phyloP scores from a whole-genome alignment of 805 yeast species.

The Nakazawaea pomicola region DNA sequence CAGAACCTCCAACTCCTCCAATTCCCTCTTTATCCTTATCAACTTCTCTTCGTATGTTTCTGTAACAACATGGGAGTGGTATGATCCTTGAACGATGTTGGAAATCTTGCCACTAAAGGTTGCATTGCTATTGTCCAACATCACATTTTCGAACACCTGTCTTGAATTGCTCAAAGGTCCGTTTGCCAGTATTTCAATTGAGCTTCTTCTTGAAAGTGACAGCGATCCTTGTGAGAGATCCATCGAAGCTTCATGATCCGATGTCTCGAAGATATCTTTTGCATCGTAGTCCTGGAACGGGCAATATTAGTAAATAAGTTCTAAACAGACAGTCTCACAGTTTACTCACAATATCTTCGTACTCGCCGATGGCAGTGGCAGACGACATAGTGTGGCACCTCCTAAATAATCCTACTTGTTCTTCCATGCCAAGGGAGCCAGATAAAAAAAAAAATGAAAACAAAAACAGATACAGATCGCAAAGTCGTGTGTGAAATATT shows the following conservation, averaged over 20 bases:
- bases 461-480: not conserved
- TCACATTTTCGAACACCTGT: constrained; percentile 9
- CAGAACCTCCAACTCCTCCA: constrained; percentile 9
- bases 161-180: not conserved
- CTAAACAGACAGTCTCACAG: no score
- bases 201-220: constrained; percentile 3
- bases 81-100: not conserved
- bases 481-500: no score
- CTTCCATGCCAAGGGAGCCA: no score
- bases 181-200: constrained; percentile 7
- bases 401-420: no score
- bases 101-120: constrained; percentile 9
- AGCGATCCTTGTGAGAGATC: not conserved
- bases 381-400: no score
- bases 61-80: not conserved
- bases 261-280: constrained; percentile 13
- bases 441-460: no score
- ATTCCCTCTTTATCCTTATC: constrained; percentile 12
- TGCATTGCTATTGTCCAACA: not conserved
- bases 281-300: constrained; percentile 3
- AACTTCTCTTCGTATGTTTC: constrained; percentile 11
- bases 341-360: constrained; percentile 1
- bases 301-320: no score
- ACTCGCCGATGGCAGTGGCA: no score
- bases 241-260: not conserved